phyloP scores from a whole-genome alignment of 768 basidiomycete species.

The Boletus eberwhitei region DNA sequence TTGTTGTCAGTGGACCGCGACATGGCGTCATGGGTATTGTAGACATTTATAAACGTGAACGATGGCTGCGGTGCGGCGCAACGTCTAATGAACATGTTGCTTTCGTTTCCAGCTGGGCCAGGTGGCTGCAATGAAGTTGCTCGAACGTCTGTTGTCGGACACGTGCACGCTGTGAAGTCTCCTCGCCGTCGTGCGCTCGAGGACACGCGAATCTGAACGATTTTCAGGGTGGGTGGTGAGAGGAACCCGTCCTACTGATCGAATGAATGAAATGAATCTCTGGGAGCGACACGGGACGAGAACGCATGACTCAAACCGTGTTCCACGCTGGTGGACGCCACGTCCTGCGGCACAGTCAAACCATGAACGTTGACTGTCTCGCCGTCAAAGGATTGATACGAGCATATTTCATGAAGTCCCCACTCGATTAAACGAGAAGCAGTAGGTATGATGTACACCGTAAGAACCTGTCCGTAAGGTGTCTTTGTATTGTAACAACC shows the following conservation, averaged over 20 bases:
- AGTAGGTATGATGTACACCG: not conserved
- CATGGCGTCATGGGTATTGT: conserved; percentile 2
- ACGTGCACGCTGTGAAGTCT: conserved; percentile 4
- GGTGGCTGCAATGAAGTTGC: not conserved
- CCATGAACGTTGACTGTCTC: not conserved
- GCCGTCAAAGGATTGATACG: conserved; percentile 2
- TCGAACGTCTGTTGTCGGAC: not conserved
- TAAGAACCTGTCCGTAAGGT: conserved; percentile 1
- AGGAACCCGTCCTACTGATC: not conserved
- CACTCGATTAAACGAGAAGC: not conserved
- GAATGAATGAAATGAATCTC: not conserved
- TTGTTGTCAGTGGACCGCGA: not conserved
- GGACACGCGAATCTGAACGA: not conserved
- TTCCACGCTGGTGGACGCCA: not conserved
- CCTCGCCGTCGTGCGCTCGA: not conserved
- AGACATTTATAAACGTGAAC: not conserved
- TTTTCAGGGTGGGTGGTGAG: not conserved
- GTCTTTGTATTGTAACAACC: not conserved
- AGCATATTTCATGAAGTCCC: not conserved
- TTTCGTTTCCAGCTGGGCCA: not conserved
- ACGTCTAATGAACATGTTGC: conserved; percentile 1
- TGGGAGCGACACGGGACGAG: not conserved
- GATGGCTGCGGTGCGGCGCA: not conserved
- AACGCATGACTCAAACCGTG: not conserved
- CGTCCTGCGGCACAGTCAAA: not conserved